Evolutionary conservation across 2,329 filamentous ascomycete genomes (phyloP).

Genomic region (Pestalotiopsis sp.): DNA sequence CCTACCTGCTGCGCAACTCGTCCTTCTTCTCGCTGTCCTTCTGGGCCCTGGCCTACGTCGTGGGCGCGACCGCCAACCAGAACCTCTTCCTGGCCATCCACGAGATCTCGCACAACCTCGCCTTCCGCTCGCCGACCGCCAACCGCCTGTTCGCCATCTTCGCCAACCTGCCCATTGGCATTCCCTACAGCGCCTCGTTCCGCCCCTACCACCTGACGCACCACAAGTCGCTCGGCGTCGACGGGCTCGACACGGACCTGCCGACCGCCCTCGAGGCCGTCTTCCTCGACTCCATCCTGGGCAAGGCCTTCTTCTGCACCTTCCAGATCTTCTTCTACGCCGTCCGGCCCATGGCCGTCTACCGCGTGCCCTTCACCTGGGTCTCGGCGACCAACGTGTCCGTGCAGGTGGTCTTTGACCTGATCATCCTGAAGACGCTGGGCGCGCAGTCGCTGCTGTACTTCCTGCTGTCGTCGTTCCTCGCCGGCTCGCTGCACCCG

Average conservation of each 20-base stretch:
- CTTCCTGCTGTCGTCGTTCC: conserved; percentile 85
- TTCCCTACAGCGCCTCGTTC: conserved; percentile 96
- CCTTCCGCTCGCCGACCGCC: conserved; percentile 77
- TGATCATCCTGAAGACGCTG: conserved; percentile 61
- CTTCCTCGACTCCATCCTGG: conserved; percentile 90
- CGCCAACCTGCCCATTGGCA: conserved; percentile 92
- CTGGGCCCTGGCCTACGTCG: conserved; percentile 83
- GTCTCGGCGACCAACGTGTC: conserved; percentile 83
- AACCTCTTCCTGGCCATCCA: conserved; percentile 98
- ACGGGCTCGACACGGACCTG: conserved; percentile 93
- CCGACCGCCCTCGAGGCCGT: conserved; percentile 89
- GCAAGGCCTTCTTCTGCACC: conserved; percentile 98
- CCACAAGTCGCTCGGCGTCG: conserved; percentile 97
- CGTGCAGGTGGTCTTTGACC: conserved; percentile 79
- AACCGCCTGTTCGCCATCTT: conserved; percentile 90
- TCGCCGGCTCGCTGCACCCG: conserved; percentile 91
- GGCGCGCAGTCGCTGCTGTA: conserved; percentile 74
- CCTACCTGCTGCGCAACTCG: conserved; percentile 75
- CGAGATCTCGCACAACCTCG: conserved; percentile 97
- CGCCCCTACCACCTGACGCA: conserved; percentile 97
- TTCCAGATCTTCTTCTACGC: conserved; percentile 99
- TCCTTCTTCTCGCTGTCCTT: conserved; percentile 83
- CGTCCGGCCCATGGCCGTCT: conserved; percentile 91
- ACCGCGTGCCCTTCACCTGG: conserved; percentile 82
- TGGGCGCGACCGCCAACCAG: conserved; percentile 96